Base-by-base conservation (phyloP, 208 protist genomes). In the Lotmaria passim region DNA sequence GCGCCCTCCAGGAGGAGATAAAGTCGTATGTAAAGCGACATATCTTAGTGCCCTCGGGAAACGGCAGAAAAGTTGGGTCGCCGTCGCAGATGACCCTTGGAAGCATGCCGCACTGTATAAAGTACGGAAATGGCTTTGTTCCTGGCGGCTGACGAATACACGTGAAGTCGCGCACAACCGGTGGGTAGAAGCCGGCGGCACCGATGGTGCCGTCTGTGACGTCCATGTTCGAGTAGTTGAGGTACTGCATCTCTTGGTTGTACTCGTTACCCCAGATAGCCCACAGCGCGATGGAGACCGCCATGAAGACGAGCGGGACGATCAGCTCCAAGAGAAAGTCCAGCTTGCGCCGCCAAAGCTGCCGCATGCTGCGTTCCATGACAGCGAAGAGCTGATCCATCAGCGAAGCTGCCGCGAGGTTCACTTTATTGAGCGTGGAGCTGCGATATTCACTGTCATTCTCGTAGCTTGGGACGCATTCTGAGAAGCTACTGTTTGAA, bases 231-330 rank as follows among this genome's bases (percentile, higher is more conserved):
- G 28, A 44, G 43, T 53, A 61, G 26, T 61, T 48, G 11, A 71
- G 3, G 31, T 63, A 71, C n/a, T 38, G 31, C 30, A 70, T 61
- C 30, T 61, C 55, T 33, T 62, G 21, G 21, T 55, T 62, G 24
- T 56, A 63, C 34, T 71, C 44, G 23, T 61, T 61, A 21, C 68
- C 82, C 68, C 69, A 85, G 14, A 78, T 69, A 17, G 57, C 50
- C 52, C 70, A 70, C 21, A 90, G 59, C 1, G 72, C 47, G 34
- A 86, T 68, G 23, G 79, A 67, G 26, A 78, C 48, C 0, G 52
- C 39, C 0, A 87, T 55, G 41, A 90, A 90, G 48, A 87, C 23
- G 0, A 87, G 41, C 8, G 84, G 84, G 6, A 85, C 62, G n/a
- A 72, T 10, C 4, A 90, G 11, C 31, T 89, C 84, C 2, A 82